These are phyloP conservation scores for Sporobolomyces roseus DNA, from an alignment of 768 basidiomycete genomes.

Conservation along the genomic window DNA sequence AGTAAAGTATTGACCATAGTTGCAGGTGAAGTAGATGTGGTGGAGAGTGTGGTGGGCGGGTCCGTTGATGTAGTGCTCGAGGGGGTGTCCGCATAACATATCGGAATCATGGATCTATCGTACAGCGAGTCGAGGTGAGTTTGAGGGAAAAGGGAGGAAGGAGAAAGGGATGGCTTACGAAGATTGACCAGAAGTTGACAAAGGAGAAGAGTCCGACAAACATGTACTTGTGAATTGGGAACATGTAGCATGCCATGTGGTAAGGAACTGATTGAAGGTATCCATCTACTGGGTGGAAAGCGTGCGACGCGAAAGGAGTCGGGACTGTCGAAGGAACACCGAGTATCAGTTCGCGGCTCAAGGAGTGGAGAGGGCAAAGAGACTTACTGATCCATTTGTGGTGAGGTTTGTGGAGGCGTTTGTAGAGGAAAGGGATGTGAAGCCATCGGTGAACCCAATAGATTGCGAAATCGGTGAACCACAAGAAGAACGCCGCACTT, in stretches of 20 bases:
- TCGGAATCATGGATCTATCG: constrained; percentile 93
- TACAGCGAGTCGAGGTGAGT: no score
- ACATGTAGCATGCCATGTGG: constrained; percentile 81
- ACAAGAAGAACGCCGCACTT: constrained; percentile 55
- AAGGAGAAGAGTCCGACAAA: constrained; percentile 83
- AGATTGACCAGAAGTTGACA: constrained; percentile 90
- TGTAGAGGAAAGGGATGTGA: constrained; percentile 82
- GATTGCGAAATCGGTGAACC: constrained; percentile 87
- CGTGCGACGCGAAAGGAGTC: constrained; percentile 94
- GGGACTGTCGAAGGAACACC: constrained; percentile 61
- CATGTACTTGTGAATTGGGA: constrained; percentile 79
- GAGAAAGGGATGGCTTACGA: constrained; percentile 55
- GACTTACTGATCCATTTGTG: constrained; percentile 94
- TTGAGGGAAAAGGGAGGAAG: background rate
- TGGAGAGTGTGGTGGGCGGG: constrained; percentile 97
- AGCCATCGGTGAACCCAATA: constrained; percentile 95
- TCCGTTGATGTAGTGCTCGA: constrained; percentile 92
- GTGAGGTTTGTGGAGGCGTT: constrained; percentile 90
- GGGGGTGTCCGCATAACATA: constrained; percentile 86
- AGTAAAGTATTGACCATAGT: constrained; percentile 84
- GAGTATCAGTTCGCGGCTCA: background rate
- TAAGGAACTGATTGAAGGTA: constrained; percentile 92
- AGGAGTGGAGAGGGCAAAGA: background rate
- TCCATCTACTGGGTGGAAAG: constrained; percentile 95
- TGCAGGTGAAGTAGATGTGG: constrained; percentile 93